phyloP scores from a whole-genome alignment of 768 basidiomycete genomes.

The Hypholoma fasciculare region DNA sequence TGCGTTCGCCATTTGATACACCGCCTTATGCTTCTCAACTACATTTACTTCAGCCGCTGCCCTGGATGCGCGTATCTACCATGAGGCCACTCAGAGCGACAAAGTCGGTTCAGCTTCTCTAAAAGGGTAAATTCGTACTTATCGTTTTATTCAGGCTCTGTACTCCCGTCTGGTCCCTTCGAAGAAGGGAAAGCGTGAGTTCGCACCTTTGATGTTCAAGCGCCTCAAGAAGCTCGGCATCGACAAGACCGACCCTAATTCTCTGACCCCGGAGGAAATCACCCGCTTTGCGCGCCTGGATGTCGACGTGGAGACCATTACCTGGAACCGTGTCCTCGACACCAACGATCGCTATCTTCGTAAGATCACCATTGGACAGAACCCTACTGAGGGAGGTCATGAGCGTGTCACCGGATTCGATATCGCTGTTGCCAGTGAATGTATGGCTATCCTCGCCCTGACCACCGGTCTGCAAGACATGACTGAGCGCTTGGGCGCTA shows the following conservation, averaged over 20 bases:
- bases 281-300: conserved; percentile 89
- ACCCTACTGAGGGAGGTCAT: conserved; percentile 85
- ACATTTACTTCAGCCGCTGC: conserved; percentile 79
- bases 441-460: conserved; percentile 96
- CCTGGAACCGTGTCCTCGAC: conserved; percentile 97
- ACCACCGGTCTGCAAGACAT: conserved; percentile 88
- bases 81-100: conserved; percentile 93
- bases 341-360: conserved; percentile 97
- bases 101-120: conserved; percentile 49
- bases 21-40: background rate
- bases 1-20: conserved; percentile 22
- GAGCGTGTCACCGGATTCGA: conserved; percentile 92
- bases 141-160: conserved; percentile 50
- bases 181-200: conserved; percentile 93
- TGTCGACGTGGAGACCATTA: conserved; percentile 87
- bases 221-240: conserved; percentile 95
- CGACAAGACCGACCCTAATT: conserved; percentile 88
- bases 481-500: conserved; percentile 88
- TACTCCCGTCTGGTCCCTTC: conserved; percentile 89
- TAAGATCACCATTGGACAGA: conserved; percentile 91
- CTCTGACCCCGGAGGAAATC: conserved; percentile 91
- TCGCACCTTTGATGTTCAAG: conserved; percentile 95
- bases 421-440: conserved; percentile 96
- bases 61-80: conserved; percentile 95
- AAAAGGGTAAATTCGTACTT: background rate